Percentiles rank a stretch among this genome's conserved stretches.
Conservation (phyloP, 108 stramenopile species). For the Nitzschia sp. region DNA sequence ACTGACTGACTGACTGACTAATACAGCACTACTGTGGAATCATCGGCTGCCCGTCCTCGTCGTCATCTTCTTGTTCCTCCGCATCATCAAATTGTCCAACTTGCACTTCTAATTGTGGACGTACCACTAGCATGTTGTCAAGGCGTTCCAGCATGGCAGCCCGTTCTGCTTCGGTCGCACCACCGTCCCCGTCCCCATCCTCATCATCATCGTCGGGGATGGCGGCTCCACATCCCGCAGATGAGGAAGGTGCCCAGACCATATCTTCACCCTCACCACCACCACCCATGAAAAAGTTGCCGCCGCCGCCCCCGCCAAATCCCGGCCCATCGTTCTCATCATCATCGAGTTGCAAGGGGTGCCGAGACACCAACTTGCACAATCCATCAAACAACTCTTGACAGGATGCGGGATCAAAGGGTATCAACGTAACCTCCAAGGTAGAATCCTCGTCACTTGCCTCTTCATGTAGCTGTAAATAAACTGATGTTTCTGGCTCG, state of each 20-base stretch:
- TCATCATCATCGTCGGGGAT: constrained; percentile 11
- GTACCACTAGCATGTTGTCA: constrained; percentile 62
- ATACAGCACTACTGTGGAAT: too few species aligned
- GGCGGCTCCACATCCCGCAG: background rate
- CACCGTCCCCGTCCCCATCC: constrained; percentile 10
- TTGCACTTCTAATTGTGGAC: constrained; percentile 56
- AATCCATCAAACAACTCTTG: constrained; percentile 61
- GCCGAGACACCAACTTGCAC: constrained; percentile 59
- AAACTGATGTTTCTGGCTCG: constrained; percentile 40
- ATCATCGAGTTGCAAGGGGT: constrained; percentile 52
- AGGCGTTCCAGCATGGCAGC: constrained; percentile 53
- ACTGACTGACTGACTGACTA: too few species aligned
- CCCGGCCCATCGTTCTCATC: constrained; percentile 37
- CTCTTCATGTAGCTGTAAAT: constrained; percentile 31
- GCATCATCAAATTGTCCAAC: constrained; percentile 69
- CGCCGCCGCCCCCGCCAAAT: constrained; percentile 23
- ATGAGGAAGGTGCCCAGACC: constrained; percentile 34
- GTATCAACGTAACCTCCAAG: constrained; percentile 57
- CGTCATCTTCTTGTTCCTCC: background rate
- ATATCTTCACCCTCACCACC: constrained; percentile 35
- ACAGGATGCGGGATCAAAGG: constrained; percentile 37
- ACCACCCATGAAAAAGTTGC: constrained; percentile 4
- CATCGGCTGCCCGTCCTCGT: too few species aligned
- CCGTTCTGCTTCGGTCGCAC: constrained; percentile 44
- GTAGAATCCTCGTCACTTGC: constrained; percentile 26